Base-by-base conservation (phyloP, 495 filamentous ascomycete species). In the Tuber borchii region DNA sequence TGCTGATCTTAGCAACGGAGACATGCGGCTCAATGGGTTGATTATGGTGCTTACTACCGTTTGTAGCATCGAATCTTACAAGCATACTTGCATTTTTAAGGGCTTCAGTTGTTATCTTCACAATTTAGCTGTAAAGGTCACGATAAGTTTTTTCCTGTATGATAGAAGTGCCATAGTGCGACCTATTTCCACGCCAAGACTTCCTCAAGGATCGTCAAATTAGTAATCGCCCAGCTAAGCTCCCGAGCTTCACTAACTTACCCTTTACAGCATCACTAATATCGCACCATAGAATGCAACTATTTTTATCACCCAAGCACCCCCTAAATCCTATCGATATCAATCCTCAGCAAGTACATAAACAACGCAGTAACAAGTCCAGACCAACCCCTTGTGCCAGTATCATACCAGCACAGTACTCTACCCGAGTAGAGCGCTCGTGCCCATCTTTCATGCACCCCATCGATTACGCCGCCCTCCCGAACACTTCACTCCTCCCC, bases 241-340 rank as follows among this genome's bases (percentile, higher is more conserved):
- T 56, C 48, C 22, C 0, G 48, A n/a, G 48, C 48, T 26, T 16
- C 7, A n/a, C 48, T 2, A n/a, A n/a, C n/a, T n/a, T n/a, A 26
- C 10, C 48, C 45, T 46, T 46, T 19, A 19, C 45, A 46, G 45
- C 22, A 26, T 26, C 48, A 8, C 22, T 22, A 8, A 10, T 26
- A 1, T 22, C 48, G 2, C 10, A 9, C 48, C 6, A 12, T 14
- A 16, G 4, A 2, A 56, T 6, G 8, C 56, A 8, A 65, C n/a
- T 65, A 65, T 65, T 65, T 31, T 65, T 65, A 65, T 31, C 56
- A 65, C 51, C 51, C n/a, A 65, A 65, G 31, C 56, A 31, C 56
- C n/a, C 56, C 26, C n/a, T 2, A 31, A 31, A 61, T 6, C n/a
- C 26, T 61, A 26, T 61, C 22, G 20, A 0, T 4, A 51, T 61